Base-by-base conservation (phyloP, 345 rosid genomes). In the Citrus cavaleriei region DNA sequence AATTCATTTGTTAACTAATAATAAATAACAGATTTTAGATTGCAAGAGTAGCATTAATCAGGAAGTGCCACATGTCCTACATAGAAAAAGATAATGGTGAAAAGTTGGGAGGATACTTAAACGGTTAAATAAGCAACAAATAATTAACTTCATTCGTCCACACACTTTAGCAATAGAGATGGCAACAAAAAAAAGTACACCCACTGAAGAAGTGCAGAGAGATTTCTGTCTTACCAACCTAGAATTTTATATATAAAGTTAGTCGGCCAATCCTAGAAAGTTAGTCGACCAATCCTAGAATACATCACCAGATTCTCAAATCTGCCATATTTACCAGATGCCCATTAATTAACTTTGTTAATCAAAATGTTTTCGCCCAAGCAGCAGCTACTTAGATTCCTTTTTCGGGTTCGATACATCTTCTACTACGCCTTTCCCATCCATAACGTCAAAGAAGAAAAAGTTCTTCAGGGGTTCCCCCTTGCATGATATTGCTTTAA, bases 381-480 rank as follows among this genome's bases (percentile, higher is more conserved):
- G 34, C 35, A 55, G 18, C 63, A 69, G 72, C 70, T 57, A 59
- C 70, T 81, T 79, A 64, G 74, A 71, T 82, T 32, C 66, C 74
- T 2, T 74, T 35, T n/a, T 76, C 74, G 27, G 81, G 74, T 72
- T 80, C 21, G 95, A 84, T 78, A 94, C 85, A 85, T 96, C 99
- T 82, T 93, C 98, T 37, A 90, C 87, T 24, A 91, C 74, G 81
- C 99, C 97, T 91, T 94, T 94, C 72, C 99, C 97, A 60, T 94
- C 94, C 86, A 86, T 75, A 40, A 87, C 93, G 87, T 96, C 98
- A 61, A 89, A 96, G 88, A 81, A 94, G 89, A 96, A 94, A 79
- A 94, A 94, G 80, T 94, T 96, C 91, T 96, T 93, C 70, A 96
- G 80, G 4, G 98, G 99, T 34, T 84, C 93, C 34, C 94, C 97